These are phyloP conservation scores for Pyrenopolyporus hunteri DNA, from an alignment of 495 filamentous ascomycete genomes.

Conservation along the genomic window DNA sequence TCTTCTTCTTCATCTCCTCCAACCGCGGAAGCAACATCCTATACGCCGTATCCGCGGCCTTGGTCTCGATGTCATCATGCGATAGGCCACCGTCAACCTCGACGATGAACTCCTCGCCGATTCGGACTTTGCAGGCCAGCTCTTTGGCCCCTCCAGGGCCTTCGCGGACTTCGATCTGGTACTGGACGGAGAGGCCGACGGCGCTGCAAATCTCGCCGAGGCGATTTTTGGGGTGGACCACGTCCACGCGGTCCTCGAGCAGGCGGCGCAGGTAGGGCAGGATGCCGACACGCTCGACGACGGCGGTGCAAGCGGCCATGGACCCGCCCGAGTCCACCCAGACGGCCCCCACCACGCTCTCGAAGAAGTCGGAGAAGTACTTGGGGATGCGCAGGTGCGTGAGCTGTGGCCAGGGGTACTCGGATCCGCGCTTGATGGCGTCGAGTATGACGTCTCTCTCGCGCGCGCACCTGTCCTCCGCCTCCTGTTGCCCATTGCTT, in stretches of 20 bases:
- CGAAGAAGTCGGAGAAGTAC: constrained; percentile 85
- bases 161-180: constrained; percentile 43
- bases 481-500: constrained; percentile 46
- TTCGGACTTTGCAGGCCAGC: constrained; percentile 56
- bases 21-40: background rate
- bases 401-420: constrained; percentile 80
- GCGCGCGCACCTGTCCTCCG: constrained; percentile 54
- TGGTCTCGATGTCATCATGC: constrained; percentile 61
- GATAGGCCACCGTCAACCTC: constrained; percentile 54
- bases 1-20: background rate
- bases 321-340: constrained; percentile 80
- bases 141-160: constrained; percentile 29
- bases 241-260: constrained; percentile 61
- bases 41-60: constrained; percentile 59
- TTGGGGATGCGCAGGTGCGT: constrained; percentile 71
- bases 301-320: constrained; percentile 57
- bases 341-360: constrained; percentile 81
- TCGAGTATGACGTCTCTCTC: constrained; percentile 57
- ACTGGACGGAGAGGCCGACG: constrained; percentile 56
- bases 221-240: constrained; percentile 77
- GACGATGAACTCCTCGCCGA: constrained; percentile 57
- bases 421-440: constrained; percentile 52
- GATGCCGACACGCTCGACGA: constrained; percentile 70
- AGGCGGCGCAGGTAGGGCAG: constrained; percentile 66
- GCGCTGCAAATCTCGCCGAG: constrained; percentile 61